These are phyloP conservation scores for Venturiaceae sp. DNA, from an alignment of 2,329 filamentous ascomycete species.

Conservation along the genomic window DNA sequence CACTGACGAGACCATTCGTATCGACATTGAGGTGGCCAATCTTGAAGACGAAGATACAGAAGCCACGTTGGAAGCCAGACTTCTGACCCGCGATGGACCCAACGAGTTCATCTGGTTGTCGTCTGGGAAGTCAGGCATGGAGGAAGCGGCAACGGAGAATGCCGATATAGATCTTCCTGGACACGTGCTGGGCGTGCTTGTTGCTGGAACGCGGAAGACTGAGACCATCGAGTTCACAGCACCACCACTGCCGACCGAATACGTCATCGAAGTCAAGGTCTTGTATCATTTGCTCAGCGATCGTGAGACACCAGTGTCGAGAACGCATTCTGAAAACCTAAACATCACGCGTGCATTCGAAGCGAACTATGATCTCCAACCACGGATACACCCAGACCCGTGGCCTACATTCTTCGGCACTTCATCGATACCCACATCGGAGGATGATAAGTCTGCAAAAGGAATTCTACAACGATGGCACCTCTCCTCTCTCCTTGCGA, in stretches of 20 bases:
- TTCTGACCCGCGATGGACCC: conserved; percentile 46
- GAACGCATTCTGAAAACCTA: conserved; percentile 59
- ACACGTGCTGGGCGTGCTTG: conserved; percentile 25
- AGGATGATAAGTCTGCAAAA: conserved; percentile 17
- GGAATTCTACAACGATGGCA: conserved; percentile 78
- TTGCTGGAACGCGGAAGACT: conserved; percentile 19
- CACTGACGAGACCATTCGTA: conserved; percentile 63
- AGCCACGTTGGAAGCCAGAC: conserved; percentile 57
- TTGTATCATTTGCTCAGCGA: conserved; percentile 75
- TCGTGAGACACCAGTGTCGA: conserved; percentile 68
- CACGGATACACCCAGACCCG: conserved; percentile 62
- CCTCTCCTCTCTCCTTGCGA: conserved; percentile 60
- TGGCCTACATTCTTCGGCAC: conserved; percentile 81
- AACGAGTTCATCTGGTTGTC: conserved; percentile 1
- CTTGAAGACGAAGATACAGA: conserved; percentile 72
- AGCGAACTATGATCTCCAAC: conserved; percentile 79
- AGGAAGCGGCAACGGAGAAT: not conserved
- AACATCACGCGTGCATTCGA: conserved; percentile 78
- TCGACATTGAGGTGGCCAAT: conserved; percentile 66
- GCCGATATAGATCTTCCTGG: conserved; percentile 17
- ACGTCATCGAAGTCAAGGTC: conserved; percentile 62
- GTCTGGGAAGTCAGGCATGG: not conserved
- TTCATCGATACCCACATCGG: not conserved
- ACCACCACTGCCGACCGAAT: conserved; percentile 39
- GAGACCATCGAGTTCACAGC: conserved; percentile 29